Conservation (phyloP, 352 stramenopile species). For the Phytophthora chlamydospora region DNA sequence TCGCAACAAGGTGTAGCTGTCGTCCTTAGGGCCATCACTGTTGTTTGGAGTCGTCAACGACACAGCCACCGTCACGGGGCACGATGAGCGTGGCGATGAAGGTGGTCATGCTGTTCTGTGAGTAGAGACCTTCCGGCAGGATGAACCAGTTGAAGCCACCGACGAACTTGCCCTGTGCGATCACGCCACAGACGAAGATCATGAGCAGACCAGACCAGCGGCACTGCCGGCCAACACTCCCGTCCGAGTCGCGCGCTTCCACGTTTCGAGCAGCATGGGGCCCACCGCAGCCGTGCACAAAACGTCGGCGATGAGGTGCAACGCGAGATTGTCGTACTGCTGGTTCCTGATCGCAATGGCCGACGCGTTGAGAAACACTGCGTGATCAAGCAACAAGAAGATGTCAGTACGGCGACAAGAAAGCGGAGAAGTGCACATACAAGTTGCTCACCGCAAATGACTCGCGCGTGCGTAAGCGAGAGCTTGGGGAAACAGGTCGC, state of each 20-base stretch:
- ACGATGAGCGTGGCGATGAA: slow-evolving; percentile 78
- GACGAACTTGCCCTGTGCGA: slow-evolving; percentile 65
- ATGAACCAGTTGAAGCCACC: slow-evolving; percentile 84
- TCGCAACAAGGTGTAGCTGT: too few species aligned
- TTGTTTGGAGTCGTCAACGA: slow-evolving; percentile 50
- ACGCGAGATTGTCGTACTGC: slow-evolving; percentile 67
- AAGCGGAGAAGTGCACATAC: too few species aligned
- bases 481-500: slow-evolving; percentile 73
- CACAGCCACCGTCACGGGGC: slow-evolving; percentile 61
- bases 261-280: slow-evolving; percentile 68
- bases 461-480: slow-evolving; percentile 55
- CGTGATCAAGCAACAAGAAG: slow-evolving; percentile 10
- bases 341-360: slow-evolving; percentile 72
- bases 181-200: slow-evolving; percentile 72
- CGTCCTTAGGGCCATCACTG: slow-evolving; percentile 22
- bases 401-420: too few species aligned
- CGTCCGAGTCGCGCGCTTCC: slow-evolving; percentile 48
- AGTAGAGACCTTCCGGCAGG: slow-evolving; percentile 80
- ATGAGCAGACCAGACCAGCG: slow-evolving; percentile 64
- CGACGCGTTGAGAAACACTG: slow-evolving; percentile 72
- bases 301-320: slow-evolving; percentile 81
- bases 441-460: slow-evolving; percentile 55
- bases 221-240: slow-evolving; percentile 58
- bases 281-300: slow-evolving; percentile 75
- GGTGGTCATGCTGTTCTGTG: slow-evolving; percentile 78